Percentiles rank a stretch among this genome's conserved stretches.
phyloP scores from a whole-genome alignment of 768 basidiomycete genomes.

The Tulasnella sp. region DNA sequence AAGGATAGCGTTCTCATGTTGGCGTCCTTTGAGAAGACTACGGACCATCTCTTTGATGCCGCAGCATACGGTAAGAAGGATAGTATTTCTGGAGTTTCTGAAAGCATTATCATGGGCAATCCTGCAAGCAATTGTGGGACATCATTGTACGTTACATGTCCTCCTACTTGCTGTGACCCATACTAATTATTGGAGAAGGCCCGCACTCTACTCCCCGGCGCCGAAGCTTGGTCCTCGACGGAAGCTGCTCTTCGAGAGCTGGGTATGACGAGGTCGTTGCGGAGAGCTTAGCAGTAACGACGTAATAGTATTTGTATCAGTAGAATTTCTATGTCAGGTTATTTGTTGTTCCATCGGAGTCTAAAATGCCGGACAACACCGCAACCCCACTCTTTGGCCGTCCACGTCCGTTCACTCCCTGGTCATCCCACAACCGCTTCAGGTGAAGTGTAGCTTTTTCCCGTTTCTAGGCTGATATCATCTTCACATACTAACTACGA shows the following conservation, averaged over 20 bases:
- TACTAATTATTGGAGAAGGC: constrained; percentile 23
- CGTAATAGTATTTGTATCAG: too few relatives aligned
- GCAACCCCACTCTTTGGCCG: too few relatives aligned
- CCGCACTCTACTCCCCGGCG: constrained; percentile 30
- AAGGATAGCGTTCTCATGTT: constrained; percentile 99
- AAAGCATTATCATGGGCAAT: constrained; percentile 99
- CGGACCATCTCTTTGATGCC: constrained; percentile 97
- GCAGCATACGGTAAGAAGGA: constrained; percentile 94
- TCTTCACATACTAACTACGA: background rate
- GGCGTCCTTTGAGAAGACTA: constrained; percentile 98
- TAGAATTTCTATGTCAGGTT: too few relatives aligned
- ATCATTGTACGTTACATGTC: constrained; percentile 52
- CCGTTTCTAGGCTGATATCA: background rate
- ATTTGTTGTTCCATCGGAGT: too few relatives aligned
- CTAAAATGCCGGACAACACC: too few relatives aligned
- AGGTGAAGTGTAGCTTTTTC: too few relatives aligned
- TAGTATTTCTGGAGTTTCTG: constrained; percentile 89
- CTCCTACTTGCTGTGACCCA: background rate
- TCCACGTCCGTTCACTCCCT: too few relatives aligned
- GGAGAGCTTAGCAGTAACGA: too few relatives aligned
- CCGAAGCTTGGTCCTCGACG: constrained; percentile 30
- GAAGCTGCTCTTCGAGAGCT: constrained; percentile 31
- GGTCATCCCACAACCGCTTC: too few relatives aligned
- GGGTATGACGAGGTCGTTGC: too few relatives aligned
- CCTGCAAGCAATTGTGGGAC: constrained; percentile 90